Percentiles rank a stretch among this genome's conserved stretches.
Conservation (phyloP, 495 filamentous ascomycete species). For the Aspergillus biplanus region DNA sequence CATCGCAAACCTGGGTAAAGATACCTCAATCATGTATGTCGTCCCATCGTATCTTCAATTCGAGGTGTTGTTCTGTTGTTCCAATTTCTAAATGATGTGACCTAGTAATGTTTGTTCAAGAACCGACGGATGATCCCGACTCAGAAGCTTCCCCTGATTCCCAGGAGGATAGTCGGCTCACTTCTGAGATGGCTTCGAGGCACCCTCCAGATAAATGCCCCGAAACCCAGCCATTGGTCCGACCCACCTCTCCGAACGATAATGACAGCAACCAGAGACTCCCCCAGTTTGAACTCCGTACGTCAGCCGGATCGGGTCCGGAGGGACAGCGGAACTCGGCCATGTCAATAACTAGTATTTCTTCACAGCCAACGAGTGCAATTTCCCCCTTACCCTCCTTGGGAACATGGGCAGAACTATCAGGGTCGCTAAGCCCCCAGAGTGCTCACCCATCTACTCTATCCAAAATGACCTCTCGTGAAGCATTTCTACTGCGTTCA, state of each 20-base stretch:
- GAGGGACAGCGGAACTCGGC: slow-evolving; percentile 1
- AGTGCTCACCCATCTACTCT: slow-evolving; percentile 16
- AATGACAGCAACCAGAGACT: not conserved
- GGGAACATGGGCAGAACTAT: slow-evolving; percentile 21
- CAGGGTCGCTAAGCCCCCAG: slow-evolving; percentile 17
- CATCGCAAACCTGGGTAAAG: slow-evolving; percentile 40
- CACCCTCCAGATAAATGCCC: not conserved
- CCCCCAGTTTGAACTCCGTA: slow-evolving; percentile 3
- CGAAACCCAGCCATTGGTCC: not conserved
- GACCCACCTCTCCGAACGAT: not conserved
- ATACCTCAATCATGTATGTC: slow-evolving; percentile 35
- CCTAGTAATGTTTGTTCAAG: slow-evolving; percentile 41
- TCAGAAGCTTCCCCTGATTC: slow-evolving; percentile 12
- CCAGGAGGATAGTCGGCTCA: not conserved
- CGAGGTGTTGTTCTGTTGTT: not conserved
- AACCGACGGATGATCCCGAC: slow-evolving; percentile 27
- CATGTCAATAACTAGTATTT: slow-evolving; percentile 19
- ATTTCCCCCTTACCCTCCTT: slow-evolving; percentile 22
- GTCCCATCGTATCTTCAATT: not conserved
- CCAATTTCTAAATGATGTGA: not conserved
- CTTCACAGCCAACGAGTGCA: slow-evolving; percentile 10
- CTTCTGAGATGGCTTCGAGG: not conserved
- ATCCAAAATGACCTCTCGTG: slow-evolving; percentile 30
- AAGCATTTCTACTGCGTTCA: slow-evolving; percentile 38
- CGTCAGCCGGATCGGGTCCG: slow-evolving; percentile 5